Evolutionary conservation across 441 rosid species (phyloP).

Genomic region (Gossypium gossypioides): DNA sequence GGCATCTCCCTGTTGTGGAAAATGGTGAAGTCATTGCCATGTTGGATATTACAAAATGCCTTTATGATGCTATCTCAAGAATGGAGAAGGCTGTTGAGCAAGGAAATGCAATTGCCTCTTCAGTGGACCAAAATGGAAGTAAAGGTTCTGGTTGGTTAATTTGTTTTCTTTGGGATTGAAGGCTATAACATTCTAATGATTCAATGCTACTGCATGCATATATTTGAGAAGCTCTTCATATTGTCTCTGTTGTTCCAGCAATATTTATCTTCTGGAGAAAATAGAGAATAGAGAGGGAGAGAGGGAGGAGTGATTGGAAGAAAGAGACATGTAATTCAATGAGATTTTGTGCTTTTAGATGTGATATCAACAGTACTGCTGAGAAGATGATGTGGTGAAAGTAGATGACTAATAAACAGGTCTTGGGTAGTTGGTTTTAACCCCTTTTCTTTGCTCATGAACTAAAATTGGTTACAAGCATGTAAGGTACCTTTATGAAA

Average conservation of each 20-base stretch:
- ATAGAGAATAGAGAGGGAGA: background rate
- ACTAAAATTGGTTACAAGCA: background rate
- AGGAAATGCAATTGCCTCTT: constrained; percentile 89
- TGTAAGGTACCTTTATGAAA: background rate
- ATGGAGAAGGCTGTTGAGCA: constrained; percentile 97
- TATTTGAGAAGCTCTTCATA: background rate
- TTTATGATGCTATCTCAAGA: constrained; percentile 85
- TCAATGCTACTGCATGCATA: background rate
- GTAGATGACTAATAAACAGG: background rate
- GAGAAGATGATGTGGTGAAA: background rate
- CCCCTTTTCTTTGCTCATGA: background rate
- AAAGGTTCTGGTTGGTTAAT: constrained; percentile 41
- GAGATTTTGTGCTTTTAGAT: background rate
- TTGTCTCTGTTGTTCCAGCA: background rate
- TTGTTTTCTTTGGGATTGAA: background rate
- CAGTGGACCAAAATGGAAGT: constrained; percentile 83
- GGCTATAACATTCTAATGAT: background rate
- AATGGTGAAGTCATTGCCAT: constrained; percentile 93
- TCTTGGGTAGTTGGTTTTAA: background rate
- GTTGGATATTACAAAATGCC: constrained; percentile 83
- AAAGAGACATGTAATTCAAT: background rate
- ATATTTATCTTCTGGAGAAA: background rate
- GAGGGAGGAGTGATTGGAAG: background rate
- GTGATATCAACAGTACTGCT: background rate
- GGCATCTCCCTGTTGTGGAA: constrained; percentile 94